Conservation (phyloP, 2,329 filamentous ascomycete species). For the Arthroderma uncinatum region DNA sequence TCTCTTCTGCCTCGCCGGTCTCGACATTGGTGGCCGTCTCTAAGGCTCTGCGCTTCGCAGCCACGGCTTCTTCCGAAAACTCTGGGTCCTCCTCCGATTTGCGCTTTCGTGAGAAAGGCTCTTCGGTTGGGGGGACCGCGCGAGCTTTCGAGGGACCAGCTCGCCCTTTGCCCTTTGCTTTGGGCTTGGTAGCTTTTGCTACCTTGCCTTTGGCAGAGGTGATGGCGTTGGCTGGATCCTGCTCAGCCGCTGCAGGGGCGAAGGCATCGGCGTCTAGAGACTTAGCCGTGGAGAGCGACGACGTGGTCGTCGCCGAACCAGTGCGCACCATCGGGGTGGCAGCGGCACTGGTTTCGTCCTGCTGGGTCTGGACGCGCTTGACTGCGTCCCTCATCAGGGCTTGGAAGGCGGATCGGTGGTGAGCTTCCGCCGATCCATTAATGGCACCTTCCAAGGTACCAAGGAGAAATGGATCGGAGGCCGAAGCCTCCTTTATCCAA, state of each 20-base stretch:
- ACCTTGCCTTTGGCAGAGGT: conserved; percentile 18
- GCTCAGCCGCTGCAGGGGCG: conserved; percentile 18
- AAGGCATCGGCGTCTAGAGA: conserved; percentile 28
- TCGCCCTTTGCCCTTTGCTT: conserved; percentile 12
- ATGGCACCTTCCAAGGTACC: conserved; percentile 24
- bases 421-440: conserved; percentile 19
- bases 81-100: conserved; percentile 23
- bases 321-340: conserved; percentile 17
- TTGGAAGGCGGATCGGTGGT: conserved; percentile 23
- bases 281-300: conserved; percentile 31
- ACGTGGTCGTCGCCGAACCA: conserved; percentile 19
- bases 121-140: conserved; percentile 16
- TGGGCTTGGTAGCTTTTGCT: conserved; percentile 21
- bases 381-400: conserved; percentile 23
- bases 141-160: conserved; percentile 8
- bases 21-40: conserved; percentile 13
- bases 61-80: conserved; percentile 19
- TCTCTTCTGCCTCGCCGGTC: conserved; percentile 3
- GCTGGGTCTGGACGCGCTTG: conserved; percentile 14
- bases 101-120: conserved; percentile 21
- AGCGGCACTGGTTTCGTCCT: conserved; percentile 8
- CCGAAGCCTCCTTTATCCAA: conserved; percentile 21
- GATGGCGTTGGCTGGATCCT: conserved; percentile 12
- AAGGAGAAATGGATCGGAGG: conserved; percentile 24
- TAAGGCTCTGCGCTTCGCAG: conserved; percentile 19